Conservation (phyloP, 495 filamentous ascomycete species). For the Echria macrotheca region DNA sequence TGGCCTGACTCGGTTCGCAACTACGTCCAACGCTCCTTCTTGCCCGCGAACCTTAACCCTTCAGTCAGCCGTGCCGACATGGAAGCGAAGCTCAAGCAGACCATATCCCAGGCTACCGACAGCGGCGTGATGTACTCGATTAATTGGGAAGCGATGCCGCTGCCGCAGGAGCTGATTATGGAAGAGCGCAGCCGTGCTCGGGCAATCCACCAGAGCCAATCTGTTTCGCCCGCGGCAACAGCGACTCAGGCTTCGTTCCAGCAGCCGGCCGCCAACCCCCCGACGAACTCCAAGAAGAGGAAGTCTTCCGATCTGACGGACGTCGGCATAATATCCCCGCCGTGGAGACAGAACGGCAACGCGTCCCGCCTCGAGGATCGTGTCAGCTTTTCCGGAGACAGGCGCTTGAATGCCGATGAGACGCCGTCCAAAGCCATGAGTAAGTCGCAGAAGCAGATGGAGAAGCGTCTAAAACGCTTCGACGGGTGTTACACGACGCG, state of each 20-base stretch:
- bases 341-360: slow-evolving; percentile 69
- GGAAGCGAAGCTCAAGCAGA: slow-evolving; percentile 75
- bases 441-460: slow-evolving; percentile 85
- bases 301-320: slow-evolving; percentile 65
- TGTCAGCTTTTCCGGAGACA: slow-evolving; percentile 57
- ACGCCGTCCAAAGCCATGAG: slow-evolving; percentile 48
- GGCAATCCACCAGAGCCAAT: slow-evolving; percentile 7
- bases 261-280: too few relatives aligned
- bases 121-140: slow-evolving; percentile 58
- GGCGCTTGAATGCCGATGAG: slow-evolving; percentile 48
- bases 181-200: slow-evolving; percentile 54
- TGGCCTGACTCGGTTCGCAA: slow-evolving; percentile 71
- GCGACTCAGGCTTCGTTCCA: too few relatives aligned
- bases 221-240: background rate
- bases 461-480: slow-evolving; percentile 84
- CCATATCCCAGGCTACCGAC: slow-evolving; percentile 77
- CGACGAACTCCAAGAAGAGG: slow-evolving; percentile 75
- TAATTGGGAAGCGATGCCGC: slow-evolving; percentile 75
- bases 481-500: slow-evolving; percentile 61
- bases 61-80: slow-evolving; percentile 64
- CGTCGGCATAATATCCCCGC: slow-evolving; percentile 43
- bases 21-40: slow-evolving; percentile 83
- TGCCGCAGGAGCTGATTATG: slow-evolving; percentile 84
- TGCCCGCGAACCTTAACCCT: slow-evolving; percentile 59
- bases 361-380: slow-evolving; percentile 68